Base-by-base conservation (phyloP, 192 early-diverging fungal species). In the Coemansia sp. region DNA sequence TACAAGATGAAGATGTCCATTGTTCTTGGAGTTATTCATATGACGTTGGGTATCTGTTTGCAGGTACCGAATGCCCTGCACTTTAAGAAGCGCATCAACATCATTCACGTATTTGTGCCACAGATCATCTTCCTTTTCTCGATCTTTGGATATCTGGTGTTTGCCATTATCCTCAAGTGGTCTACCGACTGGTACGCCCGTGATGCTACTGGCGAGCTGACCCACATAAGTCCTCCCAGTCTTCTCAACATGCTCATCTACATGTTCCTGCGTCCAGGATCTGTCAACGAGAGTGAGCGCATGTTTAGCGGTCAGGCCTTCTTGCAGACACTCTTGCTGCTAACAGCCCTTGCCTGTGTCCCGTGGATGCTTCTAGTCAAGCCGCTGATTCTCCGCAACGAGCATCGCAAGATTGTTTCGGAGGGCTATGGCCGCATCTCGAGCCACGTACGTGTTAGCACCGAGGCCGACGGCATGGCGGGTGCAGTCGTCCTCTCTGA, bases 1-100 rank as follows among this genome's bases (percentile, higher is more conserved):
- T 99, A 99, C 85, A 99, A 99, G 85, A 99, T 99, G 97, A 99
- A 99, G 78, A 91, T 93, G 88, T 90, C 94, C 7, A 87, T 99
- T 66, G 84, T 99, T 48, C 57, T 99, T 21, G 97, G 97, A 58
- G 93, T 98, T 19, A 83, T 96, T 60, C 97, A 98, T 42, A 99
- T 99, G 97, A 81, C 87, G 21, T 94, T 97, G 72, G 97, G 92
- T 41, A 91, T 96, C 54, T 84, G 85, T 54, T 80, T 99, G 66
- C 84, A 92, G 51, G 82, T 96, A 23, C 89, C 84, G 53, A 99
- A 99, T 64, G 89, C 95, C 67, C 61, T 89, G 57, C 88, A 96
- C 80, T 98, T 93, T 70, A 84, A 87, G 59, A 87, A 91, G 58
- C 78, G 81, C 52, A 79, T 87, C 57, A 86, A 88, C 67, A 92